Evolutionary conservation across 1,284 basidiomycete species (phyloP), one percentile per base, ranked within the genome.

Genomic region (Irpex rosettiformis): DNA sequence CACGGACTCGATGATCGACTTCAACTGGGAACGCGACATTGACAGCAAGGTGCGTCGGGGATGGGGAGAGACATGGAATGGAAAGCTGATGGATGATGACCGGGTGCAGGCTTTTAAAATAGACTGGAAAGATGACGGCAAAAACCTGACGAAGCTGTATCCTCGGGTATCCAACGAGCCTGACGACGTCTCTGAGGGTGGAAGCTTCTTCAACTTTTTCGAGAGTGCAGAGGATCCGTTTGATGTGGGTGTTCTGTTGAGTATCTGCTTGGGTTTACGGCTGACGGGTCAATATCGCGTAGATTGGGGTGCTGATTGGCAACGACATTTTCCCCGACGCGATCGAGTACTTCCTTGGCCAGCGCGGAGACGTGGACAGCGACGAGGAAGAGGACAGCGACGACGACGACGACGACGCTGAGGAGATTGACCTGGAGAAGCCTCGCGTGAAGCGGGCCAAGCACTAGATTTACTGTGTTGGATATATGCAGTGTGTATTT

Each of bases 181-280:
- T 24, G 83, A 85, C 13, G 79, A 86, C 54, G 74, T 79, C 54
- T 76, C 78, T 28, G 92, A 93, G 58, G 75, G 81, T 52, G 93
- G 93, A 58, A 91, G 86, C 68, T 93, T 95, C 78, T 95, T 95
- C 82, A 91, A 93, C 75, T 88, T 87, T 67, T 94, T 95, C 65
- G 91, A 91, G 71, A 71, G 80, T 57, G 77, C 78, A 16, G 69
- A 77, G 28, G 90, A 92, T 67, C 79, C 81, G 8, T 81, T 77
- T 61, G 88, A 91, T 64, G 89, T 91, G 66, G 73, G 86, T 79
- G 54, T 28, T 49, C 58, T 52, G 56, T 27, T 25, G n/a, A 56
- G 54, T 56, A 45, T 37, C 18, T 28, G 18, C 33, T 29, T 37
- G 27, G 27, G 43, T 57, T 59, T 57, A 60, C 33, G 40, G 54